A percentile compares a stretch with the other conserved stretches of the same genome.
phyloP scores from a whole-genome alignment of 129 eudicot species.

The Tagetes erecta region DNA sequence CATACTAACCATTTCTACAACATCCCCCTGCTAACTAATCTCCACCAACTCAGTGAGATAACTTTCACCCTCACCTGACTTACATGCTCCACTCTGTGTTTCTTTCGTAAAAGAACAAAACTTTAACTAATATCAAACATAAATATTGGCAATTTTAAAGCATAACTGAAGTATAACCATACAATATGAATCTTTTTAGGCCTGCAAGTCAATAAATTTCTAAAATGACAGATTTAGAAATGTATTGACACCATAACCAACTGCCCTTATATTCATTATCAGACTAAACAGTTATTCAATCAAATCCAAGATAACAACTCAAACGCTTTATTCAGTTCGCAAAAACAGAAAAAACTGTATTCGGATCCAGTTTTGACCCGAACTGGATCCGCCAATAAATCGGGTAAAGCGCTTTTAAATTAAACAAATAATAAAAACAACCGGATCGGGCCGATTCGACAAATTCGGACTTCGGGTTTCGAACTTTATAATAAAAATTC shows the following conservation, averaged over 20 bases:
- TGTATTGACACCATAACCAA: not conserved
- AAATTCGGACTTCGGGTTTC: conserved; percentile 30
- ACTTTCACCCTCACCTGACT: not conserved
- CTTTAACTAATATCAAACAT: not conserved
- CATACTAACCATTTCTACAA: not conserved
- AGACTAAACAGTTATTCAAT: not conserved
- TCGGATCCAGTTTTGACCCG: conserved; percentile 27
- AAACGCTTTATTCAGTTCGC: not conserved
- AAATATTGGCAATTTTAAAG: not conserved
- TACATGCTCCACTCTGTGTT: not conserved
- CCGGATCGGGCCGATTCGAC: conserved; percentile 35
- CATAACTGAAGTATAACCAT: not conserved
- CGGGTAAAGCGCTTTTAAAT: conserved; percentile 25
- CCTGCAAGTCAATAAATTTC: not conserved
- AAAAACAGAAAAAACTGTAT: not conserved
- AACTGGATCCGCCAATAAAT: conserved; percentile 25
- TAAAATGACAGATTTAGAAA: not conserved
- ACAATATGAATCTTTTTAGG: not conserved
- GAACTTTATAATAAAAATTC: not conserved
- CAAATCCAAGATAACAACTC: not conserved
- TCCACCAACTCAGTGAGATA: not conserved
- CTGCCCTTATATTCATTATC: not conserved
- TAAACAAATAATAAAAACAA: conserved; percentile 16
- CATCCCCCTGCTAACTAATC: conserved; percentile 16
- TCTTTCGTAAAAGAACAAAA: not conserved